Conservation (phyloP, 305 asterid species). For the Withania somnifera region DNA sequence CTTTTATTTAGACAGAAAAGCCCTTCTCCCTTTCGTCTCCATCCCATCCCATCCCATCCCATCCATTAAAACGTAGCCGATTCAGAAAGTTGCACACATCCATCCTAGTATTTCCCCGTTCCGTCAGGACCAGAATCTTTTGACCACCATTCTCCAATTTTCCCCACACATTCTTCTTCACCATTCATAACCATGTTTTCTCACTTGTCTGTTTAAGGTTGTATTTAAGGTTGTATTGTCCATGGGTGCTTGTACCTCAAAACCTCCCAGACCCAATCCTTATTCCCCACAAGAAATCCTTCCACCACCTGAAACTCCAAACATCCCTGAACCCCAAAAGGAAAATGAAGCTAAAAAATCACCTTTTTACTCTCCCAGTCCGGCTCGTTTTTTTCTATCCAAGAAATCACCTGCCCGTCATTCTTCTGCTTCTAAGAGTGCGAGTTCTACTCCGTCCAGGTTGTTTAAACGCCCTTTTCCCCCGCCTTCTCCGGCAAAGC, state of each 20-base stretch:
- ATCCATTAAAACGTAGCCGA: background rate
- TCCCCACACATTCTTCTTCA: background rate
- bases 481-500: conserved; percentile 60
- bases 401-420: conserved; percentile 27
- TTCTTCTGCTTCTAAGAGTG: conserved; percentile 21
- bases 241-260: conserved; percentile 48
- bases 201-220: background rate
- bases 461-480: conserved; percentile 21
- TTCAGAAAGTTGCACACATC: background rate
- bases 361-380: conserved; percentile 28
- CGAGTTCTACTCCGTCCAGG: conserved; percentile 21
- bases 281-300: conserved; percentile 19
- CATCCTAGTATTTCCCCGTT: too few relatives aligned
- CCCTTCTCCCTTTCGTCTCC: background rate
- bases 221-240: background rate
- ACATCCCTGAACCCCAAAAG: background rate
- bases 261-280: conserved; percentile 49
- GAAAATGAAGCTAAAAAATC: conserved; percentile 13
- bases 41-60: background rate
- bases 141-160: too few relatives aligned
- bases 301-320: conserved; percentile 12
- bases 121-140: too few relatives aligned
- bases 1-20: background rate
- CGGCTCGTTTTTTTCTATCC: conserved; percentile 20
- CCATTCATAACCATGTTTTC: background rate